Base-by-base conservation (phyloP, 1,284 basidiomycete species). In the Ganoderma lingzhi region DNA sequence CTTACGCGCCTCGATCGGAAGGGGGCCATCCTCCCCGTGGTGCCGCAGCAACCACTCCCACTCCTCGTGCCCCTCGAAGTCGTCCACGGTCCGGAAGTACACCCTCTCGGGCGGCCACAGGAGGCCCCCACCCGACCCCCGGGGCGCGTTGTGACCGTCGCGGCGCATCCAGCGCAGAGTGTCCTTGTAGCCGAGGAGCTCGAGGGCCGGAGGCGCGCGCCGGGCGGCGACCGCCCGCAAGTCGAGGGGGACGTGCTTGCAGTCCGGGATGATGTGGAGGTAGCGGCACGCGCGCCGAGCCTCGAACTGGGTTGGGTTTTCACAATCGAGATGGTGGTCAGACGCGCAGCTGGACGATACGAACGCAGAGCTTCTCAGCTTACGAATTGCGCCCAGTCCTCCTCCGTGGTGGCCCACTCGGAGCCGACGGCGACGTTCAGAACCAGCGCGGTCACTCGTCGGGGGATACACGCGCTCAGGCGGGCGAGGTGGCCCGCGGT, bases 41-140 rank as follows among this genome's bases (percentile, higher is more conserved):
- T 62, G 42, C 19, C 62, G 44, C 28, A 63, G 9, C 30, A 63
- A 15, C 62, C 62, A 63, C 35, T 48, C 62, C 62, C 62, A 35
- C 35, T 35, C 35, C 35, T 35, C 35, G 35, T 35, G 35, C 8
- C 35, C 35, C 3, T 35, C 30, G 3, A 51, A 63, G 6, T 63
- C 62, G 30, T 35, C 55, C 30, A 17, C 32, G 15, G 55, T 32
- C 14, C 55, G 30, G 32, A 56, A 56, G 17, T 56, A 35, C 35
- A 35, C 30, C 55, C 32, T 19, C 30, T 30, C 35, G 2, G 55
- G 30, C 30, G 55, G 15, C 55, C 55, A 56, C 23, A 28, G 17
- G 23, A 23, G 23, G 45, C 45, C n/a, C 6, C 10, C 45, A 41
- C 10, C 39, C 39, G 39, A 41, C 6, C 2, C 39, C 1, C 19